phyloP scores from a whole-genome alignment of 78 protist species.

The Dictyostelium citrinum region DNA sequence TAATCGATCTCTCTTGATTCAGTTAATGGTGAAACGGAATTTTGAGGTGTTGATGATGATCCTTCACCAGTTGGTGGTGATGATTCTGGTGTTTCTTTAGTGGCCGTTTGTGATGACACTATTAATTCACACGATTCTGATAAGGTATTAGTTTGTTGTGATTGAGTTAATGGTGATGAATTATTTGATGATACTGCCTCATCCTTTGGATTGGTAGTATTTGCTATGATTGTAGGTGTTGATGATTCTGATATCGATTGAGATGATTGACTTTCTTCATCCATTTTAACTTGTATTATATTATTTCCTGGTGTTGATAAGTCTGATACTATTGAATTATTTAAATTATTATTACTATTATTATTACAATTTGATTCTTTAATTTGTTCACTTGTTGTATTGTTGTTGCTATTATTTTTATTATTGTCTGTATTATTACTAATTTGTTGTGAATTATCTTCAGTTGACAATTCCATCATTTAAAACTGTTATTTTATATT shows the following conservation, averaged over 20 bases:
- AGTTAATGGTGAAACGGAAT: constrained; percentile 1
- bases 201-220: background rate
- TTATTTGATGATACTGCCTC: background rate
- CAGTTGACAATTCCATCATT: background rate
- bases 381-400: background rate
- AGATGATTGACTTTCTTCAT: background rate
- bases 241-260: background rate
- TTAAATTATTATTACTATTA: background rate
- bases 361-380: background rate
- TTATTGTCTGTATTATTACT: background rate
- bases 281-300: background rate
- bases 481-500: background rate
- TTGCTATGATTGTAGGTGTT: background rate
- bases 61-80: background rate
- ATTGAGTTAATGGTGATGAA: background rate
- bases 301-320: constrained; percentile 5
- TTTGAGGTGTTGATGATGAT: background rate
- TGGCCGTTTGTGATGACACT: background rate
- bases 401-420: background rate
- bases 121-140: background rate
- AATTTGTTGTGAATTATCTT: background rate
- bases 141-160: background rate
- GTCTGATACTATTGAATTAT: background rate
- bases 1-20: background rate
- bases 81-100: background rate